Evolutionary conservation across 129 eudicot genomes (phyloP), one percentile per base, ranked within the genome.

Genomic region (Artemisia tridentata): DNA sequence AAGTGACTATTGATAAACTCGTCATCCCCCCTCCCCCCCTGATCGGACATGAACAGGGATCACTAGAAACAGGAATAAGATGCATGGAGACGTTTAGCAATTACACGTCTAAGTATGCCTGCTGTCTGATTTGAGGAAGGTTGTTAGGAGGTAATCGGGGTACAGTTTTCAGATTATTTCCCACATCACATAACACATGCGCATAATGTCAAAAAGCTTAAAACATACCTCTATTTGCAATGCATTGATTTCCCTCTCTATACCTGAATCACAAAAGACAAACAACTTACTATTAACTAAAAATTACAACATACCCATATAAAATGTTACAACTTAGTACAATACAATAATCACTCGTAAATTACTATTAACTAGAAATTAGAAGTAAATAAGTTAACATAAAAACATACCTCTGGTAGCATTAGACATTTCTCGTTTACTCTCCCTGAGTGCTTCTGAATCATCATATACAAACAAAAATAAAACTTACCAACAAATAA

Each of bases 361-460:
- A 5, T 29, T 29, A 29, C 34, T 29, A 29, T 29, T 0, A 29
- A 29, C 34, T 29, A 29, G 5, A 59, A 9, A 27, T 58, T 11
- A 51, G 21, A 61, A 0, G 4, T 50, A 50, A 51, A 58, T 17
- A 49, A 11, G 31, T 23, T 16, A 72, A 58, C 14, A 64, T 38
- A 12, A 21, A 18, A 65, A 48, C 73, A 63, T 68, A 92, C 98
- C 98, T 82, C 98, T 82, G 67, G 96, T 89, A 73, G 98, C 96
- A 82, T 85, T 84, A 5, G 96, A 47, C 98, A 92, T 89, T 64
- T 92, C 98, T 71, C 96, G 62, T 83, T 92, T 92, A 78, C 98
- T 92, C 82, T 85, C 90, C 64, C 98, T 76, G 69, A 92, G 95
- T 55, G 84, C 95, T 88, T 92, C 98, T 92, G 96, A 41, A 69